phyloP scores from a whole-genome alignment of 768 basidiomycete species.

The Lactifluus hygrophoroides region DNA sequence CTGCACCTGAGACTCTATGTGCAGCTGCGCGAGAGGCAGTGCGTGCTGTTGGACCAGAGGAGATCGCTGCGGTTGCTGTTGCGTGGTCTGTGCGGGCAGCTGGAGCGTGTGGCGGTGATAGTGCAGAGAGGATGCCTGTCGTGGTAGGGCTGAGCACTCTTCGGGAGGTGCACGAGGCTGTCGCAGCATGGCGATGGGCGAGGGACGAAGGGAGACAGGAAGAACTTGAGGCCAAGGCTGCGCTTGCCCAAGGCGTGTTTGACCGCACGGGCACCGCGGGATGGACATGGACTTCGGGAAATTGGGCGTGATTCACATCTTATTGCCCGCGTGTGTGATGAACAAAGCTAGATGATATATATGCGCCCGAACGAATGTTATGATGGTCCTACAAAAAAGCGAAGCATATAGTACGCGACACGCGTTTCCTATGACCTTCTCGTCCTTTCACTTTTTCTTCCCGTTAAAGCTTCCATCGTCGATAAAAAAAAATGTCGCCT shows the following conservation, averaged over 20 bases:
- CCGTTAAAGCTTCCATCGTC: background rate
- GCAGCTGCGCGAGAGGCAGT: conserved; percentile 35
- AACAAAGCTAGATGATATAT: background rate
- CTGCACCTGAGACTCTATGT: conserved; percentile 48
- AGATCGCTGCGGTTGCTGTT: conserved; percentile 58
- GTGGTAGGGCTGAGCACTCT: conserved; percentile 67
- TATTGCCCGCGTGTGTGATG: background rate
- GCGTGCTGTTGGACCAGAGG: conserved; percentile 30
- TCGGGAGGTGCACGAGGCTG: conserved; percentile 65
- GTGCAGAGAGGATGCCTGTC: conserved; percentile 41
- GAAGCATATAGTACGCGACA: background rate
- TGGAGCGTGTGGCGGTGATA: background rate
- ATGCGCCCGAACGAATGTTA: background rate
- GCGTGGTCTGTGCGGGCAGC: conserved; percentile 53
- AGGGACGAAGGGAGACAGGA: conserved; percentile 30
- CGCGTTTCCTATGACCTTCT: background rate
- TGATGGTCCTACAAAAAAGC: background rate
- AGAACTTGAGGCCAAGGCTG: conserved; percentile 38
- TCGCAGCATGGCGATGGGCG: conserved; percentile 59
- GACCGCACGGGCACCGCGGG: conserved; percentile 45
- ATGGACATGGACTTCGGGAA: conserved; percentile 27
- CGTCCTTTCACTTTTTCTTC: background rate
- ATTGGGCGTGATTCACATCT: background rate
- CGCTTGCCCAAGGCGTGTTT: conserved; percentile 37
- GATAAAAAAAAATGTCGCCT: no score